Evolutionary conservation across 768 basidiomycete species (phyloP), one percentile per base, ranked within the genome.

Genomic region (Tylopilus sp.): DNA sequence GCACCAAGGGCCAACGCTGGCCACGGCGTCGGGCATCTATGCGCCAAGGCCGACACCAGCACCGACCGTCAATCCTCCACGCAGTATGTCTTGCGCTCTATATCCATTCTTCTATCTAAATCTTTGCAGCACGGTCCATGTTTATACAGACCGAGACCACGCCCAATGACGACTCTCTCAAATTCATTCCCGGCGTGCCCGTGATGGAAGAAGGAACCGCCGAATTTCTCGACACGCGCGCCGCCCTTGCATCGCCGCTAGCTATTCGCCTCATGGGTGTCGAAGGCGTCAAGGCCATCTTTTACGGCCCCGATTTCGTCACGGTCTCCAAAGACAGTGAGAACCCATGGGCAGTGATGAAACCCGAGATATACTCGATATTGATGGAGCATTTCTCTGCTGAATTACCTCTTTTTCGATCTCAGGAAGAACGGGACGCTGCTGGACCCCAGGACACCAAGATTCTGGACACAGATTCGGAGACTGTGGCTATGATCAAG

Each of bases 71-170:
- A 45, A 51, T 17, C 68, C 71, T 31, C 57, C 62, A 30, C 66
- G 69, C 39, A 71, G 79, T 80, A 51, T 60, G 74, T 22, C 4
- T 48, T 20, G 15, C 3, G 36, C 13, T 20, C 15, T 4, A 6
- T 13, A 11, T 15, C 22, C 10, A 20, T 2, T 3, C 7, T 49
- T 10, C 12, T 28, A 8, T 20, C 52, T 15, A 52, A 25, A 17
- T 17, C 15, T 3, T 50, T 20, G 18, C 23, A 91, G 89, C 72
- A 30, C 83, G 94, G 21, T 86, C 88, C 48, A 95, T 98, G 95
- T 98, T 98, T 75, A 97, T 98, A 51, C 97, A 99, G 72, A 98
- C 95, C 5, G 95, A 98, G 72, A 83, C 85, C 10, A 99, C 97
- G 0, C 97, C 97, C 0, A 99, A 99, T 68, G 91, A 92, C 28